Base-by-base conservation (phyloP, 306 rosid species). In the Begonia peltatifolia region DNA sequence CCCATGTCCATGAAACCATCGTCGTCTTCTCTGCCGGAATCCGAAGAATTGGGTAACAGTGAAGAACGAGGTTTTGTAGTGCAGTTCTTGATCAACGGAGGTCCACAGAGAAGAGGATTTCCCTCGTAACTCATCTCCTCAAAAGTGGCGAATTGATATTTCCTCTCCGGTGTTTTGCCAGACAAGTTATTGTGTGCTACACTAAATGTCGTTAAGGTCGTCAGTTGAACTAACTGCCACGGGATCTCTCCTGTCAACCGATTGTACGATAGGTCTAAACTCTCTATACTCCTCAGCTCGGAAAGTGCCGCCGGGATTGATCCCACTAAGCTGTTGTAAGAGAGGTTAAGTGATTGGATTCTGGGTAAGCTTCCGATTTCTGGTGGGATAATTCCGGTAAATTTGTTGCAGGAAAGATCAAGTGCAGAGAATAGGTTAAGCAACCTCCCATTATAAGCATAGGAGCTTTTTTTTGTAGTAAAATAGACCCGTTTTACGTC, bases 121-220 rank as follows among this genome's bases (percentile, higher is more conserved):
- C 61, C 68, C 3, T 16, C 35, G 11, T 30, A 63, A 10, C 49
- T 55, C 14, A 11, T n/a, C 0, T 12, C 11, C 35, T 14, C 41
- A 8, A 54, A 63, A 9, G 55, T 54, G 6, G 1, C 14, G 41
- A 63, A 63, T 7, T 63, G 50, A 3, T 6, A 11, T 47, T 44
- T 44, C 12, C 16, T n/a, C 5, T 56, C 18, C 2, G 56, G 68
- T 6, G 41, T 6, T 38, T 5, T 38, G 20, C 56, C 56, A 0
- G 68, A 63, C 1, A 63, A 46, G 12, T 63, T 63, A 9, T 63
- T 63, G 54, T 54, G 16, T 17, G 60, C 25, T n/a, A 54, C 67
- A 17, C 11, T 36, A 16, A 63, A 54, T 14, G 2, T 16, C 14
- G 4, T 14, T 14, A 61, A 13, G 10, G 7, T 47, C 3, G 44